Conservation (phyloP, 164 flowering plant genomes). For the Piper betle region DNA sequence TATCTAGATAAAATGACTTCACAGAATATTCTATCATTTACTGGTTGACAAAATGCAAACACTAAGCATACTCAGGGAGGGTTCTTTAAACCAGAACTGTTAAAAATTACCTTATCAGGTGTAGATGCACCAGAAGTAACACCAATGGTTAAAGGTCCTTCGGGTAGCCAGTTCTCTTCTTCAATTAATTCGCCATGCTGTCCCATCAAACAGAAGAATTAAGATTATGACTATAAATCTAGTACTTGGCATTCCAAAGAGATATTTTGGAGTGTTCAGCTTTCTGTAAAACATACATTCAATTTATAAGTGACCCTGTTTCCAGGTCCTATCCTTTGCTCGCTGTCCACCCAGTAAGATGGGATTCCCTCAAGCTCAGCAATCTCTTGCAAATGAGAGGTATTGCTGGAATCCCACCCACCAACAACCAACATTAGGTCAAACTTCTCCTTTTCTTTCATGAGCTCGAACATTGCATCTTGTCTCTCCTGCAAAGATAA, state of each 20-base stretch:
- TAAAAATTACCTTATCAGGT: conserved; percentile 72
- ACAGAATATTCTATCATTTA: no score
- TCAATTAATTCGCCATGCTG: conserved; percentile 93
- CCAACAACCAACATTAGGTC: conserved; percentile 90
- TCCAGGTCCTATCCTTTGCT: conserved; percentile 89
- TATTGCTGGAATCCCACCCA: conserved; percentile 97
- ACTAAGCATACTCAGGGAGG: neutral
- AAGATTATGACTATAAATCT: neutral
- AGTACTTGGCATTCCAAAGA: neutral
- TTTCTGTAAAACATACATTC: conserved; percentile 24
- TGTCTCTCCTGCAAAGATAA: conserved; percentile 59
- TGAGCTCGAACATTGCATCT: conserved; percentile 92
- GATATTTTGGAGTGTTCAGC: neutral
- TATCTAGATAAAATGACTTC: neutral
- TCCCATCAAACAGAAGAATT: neutral
- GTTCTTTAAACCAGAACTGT: neutral
- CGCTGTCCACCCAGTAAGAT: conserved; percentile 91
- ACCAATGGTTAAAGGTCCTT: conserved; percentile 82
- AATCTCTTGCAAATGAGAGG: conserved; percentile 96
- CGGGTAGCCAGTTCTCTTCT: conserved; percentile 80
- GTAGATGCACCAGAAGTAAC: conserved; percentile 96
- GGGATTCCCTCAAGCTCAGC: conserved; percentile 85
- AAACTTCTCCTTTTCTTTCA: conserved; percentile 56
- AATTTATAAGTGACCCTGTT: conserved; percentile 69
- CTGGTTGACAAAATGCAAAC: neutral